Evolutionary conservation across 2,329 filamentous ascomycete species (phyloP).

Genomic region (Monosporascus sp.): DNA sequence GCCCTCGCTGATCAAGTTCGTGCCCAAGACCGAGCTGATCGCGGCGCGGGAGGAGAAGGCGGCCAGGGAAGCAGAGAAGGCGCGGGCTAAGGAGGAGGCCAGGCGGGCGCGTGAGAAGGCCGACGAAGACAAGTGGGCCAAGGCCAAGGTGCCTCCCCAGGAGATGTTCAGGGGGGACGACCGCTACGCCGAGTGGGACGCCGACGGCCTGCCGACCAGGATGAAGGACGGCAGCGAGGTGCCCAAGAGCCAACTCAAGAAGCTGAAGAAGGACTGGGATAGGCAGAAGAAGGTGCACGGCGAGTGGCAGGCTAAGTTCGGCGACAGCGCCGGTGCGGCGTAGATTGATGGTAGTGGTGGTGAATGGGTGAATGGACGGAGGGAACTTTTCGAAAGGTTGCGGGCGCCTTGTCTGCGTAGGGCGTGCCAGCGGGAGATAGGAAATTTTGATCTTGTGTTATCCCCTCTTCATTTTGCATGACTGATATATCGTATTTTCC

Average conservation of each 20-base stretch:
- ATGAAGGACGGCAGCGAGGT: constrained; percentile 74
- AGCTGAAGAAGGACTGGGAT: constrained; percentile 84
- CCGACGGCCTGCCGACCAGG: constrained; percentile 72
- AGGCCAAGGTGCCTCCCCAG: constrained; percentile 49
- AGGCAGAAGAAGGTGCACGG: constrained; percentile 82
- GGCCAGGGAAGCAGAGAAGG: constrained; percentile 57
- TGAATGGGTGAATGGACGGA: no score
- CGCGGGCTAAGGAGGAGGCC: constrained; percentile 49
- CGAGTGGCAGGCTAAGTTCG: constrained; percentile 40
- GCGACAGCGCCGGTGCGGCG: no score
- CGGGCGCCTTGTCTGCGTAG: no score
- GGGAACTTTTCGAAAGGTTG: no score
- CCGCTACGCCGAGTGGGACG: constrained; percentile 72
- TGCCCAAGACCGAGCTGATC: constrained; percentile 52
- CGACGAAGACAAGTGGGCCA: constrained; percentile 50
- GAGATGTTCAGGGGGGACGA: constrained; percentile 54
- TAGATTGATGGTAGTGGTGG: no score
- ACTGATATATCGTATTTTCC: no score
- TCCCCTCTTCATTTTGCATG: no score
- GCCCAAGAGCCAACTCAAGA: constrained; percentile 74
- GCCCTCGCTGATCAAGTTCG: constrained; percentile 68
- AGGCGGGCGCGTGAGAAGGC: constrained; percentile 43
- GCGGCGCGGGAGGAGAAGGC: constrained; percentile 55
- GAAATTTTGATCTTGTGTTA: no score
- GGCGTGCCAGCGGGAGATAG: no score